Evolutionary conservation across 1,139 yeast species (phyloP).

Genomic region (Protomyces inouyei): DNA sequence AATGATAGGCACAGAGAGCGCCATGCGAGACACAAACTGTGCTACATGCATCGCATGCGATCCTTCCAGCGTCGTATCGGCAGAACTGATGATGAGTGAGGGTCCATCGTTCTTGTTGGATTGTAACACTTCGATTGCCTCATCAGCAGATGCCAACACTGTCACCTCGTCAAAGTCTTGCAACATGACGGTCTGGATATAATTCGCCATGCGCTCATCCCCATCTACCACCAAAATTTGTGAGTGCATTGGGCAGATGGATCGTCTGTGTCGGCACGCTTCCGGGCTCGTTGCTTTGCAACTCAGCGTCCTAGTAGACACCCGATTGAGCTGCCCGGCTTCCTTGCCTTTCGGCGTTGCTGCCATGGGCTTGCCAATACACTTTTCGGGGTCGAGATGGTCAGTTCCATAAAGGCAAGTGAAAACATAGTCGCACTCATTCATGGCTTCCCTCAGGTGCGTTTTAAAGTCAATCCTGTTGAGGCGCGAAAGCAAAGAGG

Average conservation of each 20-base stretch:
- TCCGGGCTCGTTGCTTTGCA: background rate
- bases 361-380: background rate
- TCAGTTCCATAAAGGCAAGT: background rate
- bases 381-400: background rate
- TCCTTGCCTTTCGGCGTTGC: background rate
- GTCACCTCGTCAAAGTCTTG: background rate
- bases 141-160: background rate
- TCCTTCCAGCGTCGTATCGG: background rate
- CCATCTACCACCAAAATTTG: background rate
- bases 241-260: background rate
- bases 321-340: background rate
- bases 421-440: background rate
- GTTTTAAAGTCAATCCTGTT: background rate
- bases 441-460: background rate
- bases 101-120: background rate
- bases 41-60: background rate
- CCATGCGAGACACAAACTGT: background rate
- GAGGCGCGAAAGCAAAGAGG: background rate
- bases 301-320: background rate
- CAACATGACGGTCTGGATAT: background rate
- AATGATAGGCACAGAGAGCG: background rate
- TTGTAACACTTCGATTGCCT: background rate
- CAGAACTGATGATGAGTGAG: background rate
- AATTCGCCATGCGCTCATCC: background rate
- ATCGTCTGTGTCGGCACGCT: background rate